Base-by-base conservation (phyloP, 108 stramenopile species). In the Cyclotella choctawhatcheeana region DNA sequence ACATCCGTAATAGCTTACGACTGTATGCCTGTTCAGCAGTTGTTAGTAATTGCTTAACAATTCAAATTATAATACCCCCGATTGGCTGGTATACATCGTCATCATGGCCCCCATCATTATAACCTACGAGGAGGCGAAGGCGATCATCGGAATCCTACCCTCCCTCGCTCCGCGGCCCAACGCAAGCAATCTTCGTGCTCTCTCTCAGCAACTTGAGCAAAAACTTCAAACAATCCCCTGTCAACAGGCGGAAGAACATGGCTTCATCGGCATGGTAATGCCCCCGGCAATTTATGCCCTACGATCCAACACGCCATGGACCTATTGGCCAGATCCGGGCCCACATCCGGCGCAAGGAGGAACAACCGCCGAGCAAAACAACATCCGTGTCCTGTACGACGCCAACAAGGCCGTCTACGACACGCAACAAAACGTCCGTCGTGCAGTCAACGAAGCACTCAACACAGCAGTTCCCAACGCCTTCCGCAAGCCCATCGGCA, bases 101-200 rank as follows among this genome's bases (percentile, higher is more conserved):
- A 80, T 60, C 51, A 51, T 67, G 37, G 47, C 64, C 27, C 31
- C 47, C 47, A 27, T n/a, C 50, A 21, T 34, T 1, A 52, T 66
- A 4, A 52, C 48, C 5, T 52, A 20, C 50, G 50, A 66, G 20
- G 50, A 51, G 21, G 65, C 65, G 14, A 66, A 51, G 12, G 30
- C 17, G 18, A 50, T 34, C 30, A 66, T 66, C 18, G 65, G 65
- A 26, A 34, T 32, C 4, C 65, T 66, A 2, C 65, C 65, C 4
- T 52, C 32, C 8, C 14, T 66, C 10, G 30, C 48, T 16, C 48
- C 65, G 32, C 43, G 21, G 5, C 65, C 65, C 8, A 52, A 51
- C 16, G 50, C 48, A 4, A 34, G 14, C 50, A 66, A 66, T 25
- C 18, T 66, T 5, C 48, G 65, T 2, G 50, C 32, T 7, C 65